These are phyloP conservation scores for Calonectria pseudoturangicola DNA, from an alignment of 2,329 filamentous ascomycete genomes.

Conservation along the genomic window DNA sequence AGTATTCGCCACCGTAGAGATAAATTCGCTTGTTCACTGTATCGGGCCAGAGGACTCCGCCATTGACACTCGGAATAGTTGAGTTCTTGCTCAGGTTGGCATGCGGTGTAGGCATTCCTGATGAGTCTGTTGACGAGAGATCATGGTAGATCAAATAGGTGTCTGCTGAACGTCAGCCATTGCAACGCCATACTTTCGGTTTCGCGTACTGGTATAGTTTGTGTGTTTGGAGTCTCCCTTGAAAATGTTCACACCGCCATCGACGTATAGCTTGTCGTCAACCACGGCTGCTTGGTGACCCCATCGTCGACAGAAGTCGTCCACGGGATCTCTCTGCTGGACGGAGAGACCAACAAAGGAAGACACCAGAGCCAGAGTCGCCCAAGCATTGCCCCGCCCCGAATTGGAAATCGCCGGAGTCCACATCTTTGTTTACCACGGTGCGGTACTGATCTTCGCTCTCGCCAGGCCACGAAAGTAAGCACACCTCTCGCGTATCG, in stretches of 20 bases:
- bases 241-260: constrained; percentile 76
- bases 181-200: neutral
- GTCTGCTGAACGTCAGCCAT: constrained; percentile 8
- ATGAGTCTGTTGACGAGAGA: constrained; percentile 65
- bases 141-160: constrained; percentile 72
- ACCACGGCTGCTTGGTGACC: constrained; percentile 77
- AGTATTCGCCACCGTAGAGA: constrained; percentile 77
- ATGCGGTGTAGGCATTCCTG: constrained; percentile 71
- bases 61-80: constrained; percentile 69
- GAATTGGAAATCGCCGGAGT: constrained; percentile 42
- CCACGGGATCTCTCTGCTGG: constrained; percentile 69
- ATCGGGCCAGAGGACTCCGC: constrained; percentile 75
- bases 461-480: neutral
- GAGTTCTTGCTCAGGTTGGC: constrained; percentile 76
- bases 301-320: constrained; percentile 72
- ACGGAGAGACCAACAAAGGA: constrained; percentile 46
- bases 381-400: constrained; percentile 38
- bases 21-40: constrained; percentile 78
- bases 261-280: constrained; percentile 76
- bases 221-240: constrained; percentile 66
- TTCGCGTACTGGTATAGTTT: constrained; percentile 74
- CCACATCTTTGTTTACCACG: constrained; percentile 47
- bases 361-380: constrained; percentile 45
- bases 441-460: constrained; percentile 18
- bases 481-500: neutral